A percentile compares a stretch with the other conserved stretches of the same genome.
Conservation (phyloP, 1,284 basidiomycete species). For the Moesziomyces sp. region DNA sequence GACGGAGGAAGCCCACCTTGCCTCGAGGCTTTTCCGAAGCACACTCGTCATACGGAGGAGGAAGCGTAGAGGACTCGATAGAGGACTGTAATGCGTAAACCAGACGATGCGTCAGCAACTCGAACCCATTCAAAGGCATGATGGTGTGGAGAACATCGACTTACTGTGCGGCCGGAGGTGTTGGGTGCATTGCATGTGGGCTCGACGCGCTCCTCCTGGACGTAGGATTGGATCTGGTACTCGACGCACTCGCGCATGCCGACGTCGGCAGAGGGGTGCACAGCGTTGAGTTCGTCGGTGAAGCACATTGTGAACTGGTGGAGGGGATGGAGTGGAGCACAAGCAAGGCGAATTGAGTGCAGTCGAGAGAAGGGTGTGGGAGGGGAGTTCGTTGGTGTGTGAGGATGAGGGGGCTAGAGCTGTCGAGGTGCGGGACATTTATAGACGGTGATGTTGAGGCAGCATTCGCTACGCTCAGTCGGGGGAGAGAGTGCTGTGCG, state of each 20-base stretch:
- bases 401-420: background rate
- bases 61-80: background rate
- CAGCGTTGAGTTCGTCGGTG: constrained; percentile 16
- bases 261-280: constrained; percentile 3
- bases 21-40: background rate
- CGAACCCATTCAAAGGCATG: background rate
- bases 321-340: background rate
- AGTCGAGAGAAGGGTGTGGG: background rate
- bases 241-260: constrained; percentile 1
- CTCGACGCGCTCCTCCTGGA: constrained; percentile 11
- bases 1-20: constrained; percentile 23
- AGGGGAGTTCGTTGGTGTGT: background rate
- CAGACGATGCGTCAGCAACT: too few species aligned
- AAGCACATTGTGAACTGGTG: constrained; percentile 22
- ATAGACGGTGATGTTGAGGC: background rate
- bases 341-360: background rate
- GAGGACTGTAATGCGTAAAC: background rate
- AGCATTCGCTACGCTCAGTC: too few species aligned
- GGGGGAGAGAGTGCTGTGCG: too few species aligned
- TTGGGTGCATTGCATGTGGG: background rate
- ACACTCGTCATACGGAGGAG: constrained; percentile 22
- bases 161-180: background rate
- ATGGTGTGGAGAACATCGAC: background rate
- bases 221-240: constrained; percentile 16
- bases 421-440: background rate